Percentiles rank a stretch among this genome's conserved stretches.
Conservation (phyloP, 73 alveolate species). For the Uronychia setigera region DNA sequence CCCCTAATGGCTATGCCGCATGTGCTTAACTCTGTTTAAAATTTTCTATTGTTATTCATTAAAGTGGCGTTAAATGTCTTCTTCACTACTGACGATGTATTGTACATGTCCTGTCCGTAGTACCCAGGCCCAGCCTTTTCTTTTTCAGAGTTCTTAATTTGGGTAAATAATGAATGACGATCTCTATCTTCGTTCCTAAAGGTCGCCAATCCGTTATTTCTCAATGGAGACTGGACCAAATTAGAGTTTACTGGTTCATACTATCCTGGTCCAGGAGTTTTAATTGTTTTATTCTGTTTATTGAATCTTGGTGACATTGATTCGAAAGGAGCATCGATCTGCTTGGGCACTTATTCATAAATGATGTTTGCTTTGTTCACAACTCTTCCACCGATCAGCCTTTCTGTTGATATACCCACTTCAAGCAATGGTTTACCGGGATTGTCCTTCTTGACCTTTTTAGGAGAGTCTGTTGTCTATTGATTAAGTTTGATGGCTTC, state of each 20-base stretch:
- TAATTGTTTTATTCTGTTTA: neutral
- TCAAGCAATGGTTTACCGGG: too few species aligned
- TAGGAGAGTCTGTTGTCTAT: neutral
- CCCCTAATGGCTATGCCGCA: too few species aligned
- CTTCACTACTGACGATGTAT: too few species aligned
- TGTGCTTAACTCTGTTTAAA: too few species aligned
- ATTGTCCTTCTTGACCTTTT: neutral
- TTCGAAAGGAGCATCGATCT: neutral
- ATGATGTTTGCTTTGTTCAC: neutral
- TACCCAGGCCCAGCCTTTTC: too few species aligned
- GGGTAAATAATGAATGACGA: too few species aligned
- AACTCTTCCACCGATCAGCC: neutral
- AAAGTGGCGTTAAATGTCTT: too few species aligned
- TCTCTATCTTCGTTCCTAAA: neutral
- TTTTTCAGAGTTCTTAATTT: too few species aligned
- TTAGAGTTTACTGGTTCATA: neutral
- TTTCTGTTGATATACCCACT: neutral
- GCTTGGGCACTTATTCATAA: neutral
- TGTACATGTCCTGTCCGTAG: too few species aligned
- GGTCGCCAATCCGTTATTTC: neutral
- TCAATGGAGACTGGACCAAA: neutral
- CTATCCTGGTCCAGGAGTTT: neutral
- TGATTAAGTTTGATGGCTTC: too few species aligned
- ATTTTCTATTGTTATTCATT: too few species aligned
- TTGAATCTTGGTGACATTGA: neutral